Percentiles rank a stretch among this genome's conserved stretches.
Conservation (phyloP, 1,284 basidiomycete species). For the Phellopilus nigrolimitatus region DNA sequence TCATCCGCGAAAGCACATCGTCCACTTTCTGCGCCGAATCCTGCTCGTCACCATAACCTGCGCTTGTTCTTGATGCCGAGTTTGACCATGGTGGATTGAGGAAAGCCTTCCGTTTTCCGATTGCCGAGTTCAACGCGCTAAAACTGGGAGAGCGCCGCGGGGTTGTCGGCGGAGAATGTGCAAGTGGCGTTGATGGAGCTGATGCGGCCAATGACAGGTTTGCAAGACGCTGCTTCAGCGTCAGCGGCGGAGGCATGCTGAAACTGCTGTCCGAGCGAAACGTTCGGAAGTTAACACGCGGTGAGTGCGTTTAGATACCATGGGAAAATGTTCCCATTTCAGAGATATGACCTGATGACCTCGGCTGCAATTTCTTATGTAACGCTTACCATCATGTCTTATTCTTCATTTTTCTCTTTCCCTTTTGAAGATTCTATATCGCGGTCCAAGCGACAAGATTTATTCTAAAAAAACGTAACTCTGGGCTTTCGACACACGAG, state of each 20-base stretch:
- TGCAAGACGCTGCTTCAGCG: slow-evolving; percentile 55
- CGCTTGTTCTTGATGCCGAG: slow-evolving; percentile 20
- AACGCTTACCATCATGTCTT: no score
- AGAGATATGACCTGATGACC: no score
- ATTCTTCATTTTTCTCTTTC: no score
- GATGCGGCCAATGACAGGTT: slow-evolving; percentile 49
- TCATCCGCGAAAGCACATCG: slow-evolving; percentile 63
- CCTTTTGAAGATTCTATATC: no score
- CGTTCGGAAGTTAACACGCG: no score
- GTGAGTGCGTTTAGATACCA: no score
- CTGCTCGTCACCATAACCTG: slow-evolving; percentile 20
- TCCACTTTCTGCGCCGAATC: slow-evolving; percentile 45
- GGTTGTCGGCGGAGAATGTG: slow-evolving; percentile 24
- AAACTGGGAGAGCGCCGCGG: slow-evolving; percentile 34
- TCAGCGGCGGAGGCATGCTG: slow-evolving; percentile 24
- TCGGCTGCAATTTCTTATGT: no score
- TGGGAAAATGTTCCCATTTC: no score
- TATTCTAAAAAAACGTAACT: no score
- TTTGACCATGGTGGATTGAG: slow-evolving; percentile 27
- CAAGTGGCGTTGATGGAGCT: slow-evolving; percentile 36
- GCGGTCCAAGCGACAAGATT: no score
- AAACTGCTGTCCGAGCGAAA: not conserved
- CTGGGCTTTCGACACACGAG: no score
- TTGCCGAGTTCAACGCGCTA: slow-evolving; percentile 33
- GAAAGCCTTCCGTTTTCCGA: slow-evolving; percentile 28